Conservation (phyloP, 2,329 filamentous ascomycete species). For the Phyllosticta citrichinensis region DNA sequence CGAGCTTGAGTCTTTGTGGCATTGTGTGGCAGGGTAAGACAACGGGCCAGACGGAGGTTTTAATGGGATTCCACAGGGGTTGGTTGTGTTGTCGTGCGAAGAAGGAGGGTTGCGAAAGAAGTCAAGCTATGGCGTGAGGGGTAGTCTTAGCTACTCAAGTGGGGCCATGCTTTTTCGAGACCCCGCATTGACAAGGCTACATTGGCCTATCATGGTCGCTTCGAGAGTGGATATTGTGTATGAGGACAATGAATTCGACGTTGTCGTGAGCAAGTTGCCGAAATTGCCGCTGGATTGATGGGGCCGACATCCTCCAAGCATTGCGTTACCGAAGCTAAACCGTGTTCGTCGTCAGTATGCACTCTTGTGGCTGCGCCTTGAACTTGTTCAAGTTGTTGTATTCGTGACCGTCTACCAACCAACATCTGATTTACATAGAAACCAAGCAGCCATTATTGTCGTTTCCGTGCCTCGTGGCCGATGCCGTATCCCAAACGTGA, state of each 20-base stretch:
- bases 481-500: neutral
- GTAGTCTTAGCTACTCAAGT: neutral
- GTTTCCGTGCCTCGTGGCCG: neutral
- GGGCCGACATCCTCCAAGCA: neutral
- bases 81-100: neutral
- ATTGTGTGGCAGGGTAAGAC: conserved; percentile 16
- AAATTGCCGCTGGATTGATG: neutral
- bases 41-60: neutral
- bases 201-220: neutral
- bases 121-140: neutral
- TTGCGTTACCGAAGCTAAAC: neutral
- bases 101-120: neutral
- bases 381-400: neutral
- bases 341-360: neutral
- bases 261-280: neutral
- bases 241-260: neutral
- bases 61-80: neutral
- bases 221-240: neutral
- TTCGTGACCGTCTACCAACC: neutral
- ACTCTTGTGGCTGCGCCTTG: neutral
- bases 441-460: neutral
- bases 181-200: neutral
- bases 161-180: neutral
- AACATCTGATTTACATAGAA: neutral
- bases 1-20: conserved; percentile 37